These are phyloP conservation scores for Vitis labrusca DNA, from an alignment of 164 flowering plant species.

Conservation along the genomic window DNA sequence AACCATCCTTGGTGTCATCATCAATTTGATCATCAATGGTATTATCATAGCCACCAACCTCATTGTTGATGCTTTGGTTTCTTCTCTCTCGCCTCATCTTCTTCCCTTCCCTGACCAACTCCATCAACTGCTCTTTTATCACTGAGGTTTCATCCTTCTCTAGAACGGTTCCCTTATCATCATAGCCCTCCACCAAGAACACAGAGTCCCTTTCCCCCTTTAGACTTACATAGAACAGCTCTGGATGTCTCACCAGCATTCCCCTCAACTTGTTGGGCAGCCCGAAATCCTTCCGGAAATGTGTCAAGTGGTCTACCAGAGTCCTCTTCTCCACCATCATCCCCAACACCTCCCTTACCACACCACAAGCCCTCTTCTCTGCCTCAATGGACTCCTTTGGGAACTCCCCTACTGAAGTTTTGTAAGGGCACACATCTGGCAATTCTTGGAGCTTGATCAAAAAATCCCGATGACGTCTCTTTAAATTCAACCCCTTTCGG, in stretches of 20 bases:
- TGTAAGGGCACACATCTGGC: constrained; percentile 68
- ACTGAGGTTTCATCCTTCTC: constrained; percentile 57
- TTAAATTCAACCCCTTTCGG: constrained; percentile 73
- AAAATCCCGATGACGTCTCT: constrained; percentile 64
- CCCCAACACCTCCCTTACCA: constrained; percentile 86
- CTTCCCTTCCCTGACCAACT: constrained; percentile 70
- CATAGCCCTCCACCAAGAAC: constrained; percentile 77
- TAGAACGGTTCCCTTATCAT: constrained; percentile 60
- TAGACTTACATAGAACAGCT: constrained; percentile 83
- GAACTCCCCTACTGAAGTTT: constrained; percentile 30
- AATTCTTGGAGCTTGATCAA: constrained; percentile 63
- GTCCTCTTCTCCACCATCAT: constrained; percentile 88
- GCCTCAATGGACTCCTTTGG: constrained; percentile 55
- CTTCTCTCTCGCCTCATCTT: constrained; percentile 64
- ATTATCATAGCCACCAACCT: neutral
- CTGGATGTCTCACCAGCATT: constrained; percentile 91
- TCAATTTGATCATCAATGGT: constrained; percentile 3
- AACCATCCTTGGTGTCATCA: constrained; percentile 46
- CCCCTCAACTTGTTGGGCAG: constrained; percentile 78
- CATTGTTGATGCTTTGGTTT: constrained; percentile 5
- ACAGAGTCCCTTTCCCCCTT: constrained; percentile 91
- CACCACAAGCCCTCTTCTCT: constrained; percentile 86
- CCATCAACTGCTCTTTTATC: constrained; percentile 49
- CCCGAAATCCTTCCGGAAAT: constrained; percentile 85
- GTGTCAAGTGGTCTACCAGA: constrained; percentile 81